Percentiles rank a stretch among this genome's conserved stretches.
Evolutionary conservation across 257 asterid genomes (phyloP).

Genomic region (Solanum pennellii): DNA sequence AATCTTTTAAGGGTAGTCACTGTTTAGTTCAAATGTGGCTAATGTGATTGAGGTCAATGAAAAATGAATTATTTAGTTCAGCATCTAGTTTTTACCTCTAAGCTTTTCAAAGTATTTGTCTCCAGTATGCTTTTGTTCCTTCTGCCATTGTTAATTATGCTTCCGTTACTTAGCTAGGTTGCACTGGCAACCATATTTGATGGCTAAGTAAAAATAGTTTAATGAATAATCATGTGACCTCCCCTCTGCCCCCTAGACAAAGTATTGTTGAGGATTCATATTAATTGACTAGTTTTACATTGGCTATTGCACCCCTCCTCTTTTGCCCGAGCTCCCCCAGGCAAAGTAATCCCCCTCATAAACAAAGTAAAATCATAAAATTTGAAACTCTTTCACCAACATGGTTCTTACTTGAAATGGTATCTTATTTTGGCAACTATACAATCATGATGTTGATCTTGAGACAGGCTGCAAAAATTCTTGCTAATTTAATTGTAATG

Average conservation of each 20-base stretch:
- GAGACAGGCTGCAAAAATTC: slow-evolving; percentile 49
- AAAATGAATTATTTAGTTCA: background rate
- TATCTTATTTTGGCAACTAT: background rate
- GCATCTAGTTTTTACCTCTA: background rate
- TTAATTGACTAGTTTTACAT: background rate
- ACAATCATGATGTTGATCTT: background rate
- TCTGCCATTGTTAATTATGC: background rate
- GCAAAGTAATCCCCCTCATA: background rate
- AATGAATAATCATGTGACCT: background rate
- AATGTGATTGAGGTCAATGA: background rate
- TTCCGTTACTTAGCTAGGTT: background rate
- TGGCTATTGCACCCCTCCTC: background rate
- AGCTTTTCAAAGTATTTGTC: background rate
- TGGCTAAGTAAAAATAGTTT: background rate
- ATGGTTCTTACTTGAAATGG: background rate
- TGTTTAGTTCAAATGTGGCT: background rate
- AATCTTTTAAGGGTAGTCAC: background rate
- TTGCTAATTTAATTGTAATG: slow-evolving; percentile 51
- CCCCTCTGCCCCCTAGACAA: background rate
- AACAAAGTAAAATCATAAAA: background rate
- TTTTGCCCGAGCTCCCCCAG: background rate
- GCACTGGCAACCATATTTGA: background rate
- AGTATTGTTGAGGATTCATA: no score
- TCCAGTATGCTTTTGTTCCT: background rate
- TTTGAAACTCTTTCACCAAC: background rate